A percentile compares a stretch with the other conserved stretches of the same genome.
Conservation (phyloP, 2,329 filamentous ascomycete genomes). For the Penicillium sp. region DNA sequence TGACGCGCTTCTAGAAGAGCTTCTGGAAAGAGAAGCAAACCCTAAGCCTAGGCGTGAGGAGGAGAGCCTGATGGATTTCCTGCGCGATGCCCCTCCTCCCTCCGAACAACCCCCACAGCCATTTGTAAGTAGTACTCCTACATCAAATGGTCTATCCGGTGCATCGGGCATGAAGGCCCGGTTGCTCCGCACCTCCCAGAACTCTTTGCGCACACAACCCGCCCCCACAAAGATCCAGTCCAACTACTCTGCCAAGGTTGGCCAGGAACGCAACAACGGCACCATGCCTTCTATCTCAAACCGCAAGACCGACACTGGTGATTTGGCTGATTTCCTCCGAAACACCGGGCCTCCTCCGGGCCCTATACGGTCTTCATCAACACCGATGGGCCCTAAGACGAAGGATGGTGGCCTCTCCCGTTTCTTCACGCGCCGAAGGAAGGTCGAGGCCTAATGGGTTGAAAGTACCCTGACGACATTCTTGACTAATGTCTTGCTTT, state of each 20-base stretch:
- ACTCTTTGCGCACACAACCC: slow-evolving; percentile 36
- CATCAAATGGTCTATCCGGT: slow-evolving; percentile 10
- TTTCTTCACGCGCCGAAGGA: slow-evolving; percentile 36
- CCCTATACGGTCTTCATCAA: slow-evolving; percentile 14
- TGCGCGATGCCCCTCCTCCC: slow-evolving; percentile 44
- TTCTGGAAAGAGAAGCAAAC: slow-evolving; percentile 15
- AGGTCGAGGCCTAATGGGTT: slow-evolving; percentile 24
- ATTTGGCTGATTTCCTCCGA: slow-evolving; percentile 70
- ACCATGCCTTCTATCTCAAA: slow-evolving; percentile 23
- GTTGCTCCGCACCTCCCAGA: slow-evolving; percentile 34
- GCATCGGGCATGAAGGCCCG: slow-evolving; percentile 35
- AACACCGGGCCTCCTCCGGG: slow-evolving; percentile 63
- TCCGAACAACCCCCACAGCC: slow-evolving; percentile 33
- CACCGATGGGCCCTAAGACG: slow-evolving; percentile 17
- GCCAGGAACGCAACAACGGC: slow-evolving; percentile 34
- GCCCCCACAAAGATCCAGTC: slow-evolving; percentile 31
- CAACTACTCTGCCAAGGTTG: slow-evolving; percentile 40
- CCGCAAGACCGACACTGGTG: slow-evolving; percentile 53
- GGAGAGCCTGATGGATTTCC: slow-evolving; percentile 50
- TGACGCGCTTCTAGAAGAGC: slow-evolving; percentile 55
- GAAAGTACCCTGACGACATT: slow-evolving; percentile 1
- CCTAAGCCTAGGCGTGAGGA: slow-evolving; percentile 41
- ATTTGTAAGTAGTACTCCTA: slow-evolving; percentile 21
- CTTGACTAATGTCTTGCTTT: slow-evolving; percentile 20
- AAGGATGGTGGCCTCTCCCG: slow-evolving; percentile 34